These are phyloP conservation scores for Pleurozium schreberi DNA, from an alignment of 225 moss, liverwort and hornwort genomes.

Conservation along the genomic window DNA sequence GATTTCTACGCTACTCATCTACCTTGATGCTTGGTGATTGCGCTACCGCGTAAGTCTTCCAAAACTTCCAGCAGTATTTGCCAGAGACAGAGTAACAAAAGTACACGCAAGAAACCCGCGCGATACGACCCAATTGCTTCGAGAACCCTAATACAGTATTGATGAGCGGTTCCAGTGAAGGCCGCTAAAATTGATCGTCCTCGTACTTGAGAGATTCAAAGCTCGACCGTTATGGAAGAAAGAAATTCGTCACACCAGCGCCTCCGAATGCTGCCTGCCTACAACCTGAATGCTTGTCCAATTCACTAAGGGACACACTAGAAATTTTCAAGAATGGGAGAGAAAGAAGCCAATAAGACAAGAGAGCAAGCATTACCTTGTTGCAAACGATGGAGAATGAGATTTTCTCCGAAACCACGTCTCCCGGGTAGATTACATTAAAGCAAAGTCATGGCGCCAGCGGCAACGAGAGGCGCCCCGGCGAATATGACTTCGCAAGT, in stretches of 20 bases:
- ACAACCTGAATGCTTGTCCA: not conserved
- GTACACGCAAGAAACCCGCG: not conserved
- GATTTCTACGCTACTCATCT: not conserved
- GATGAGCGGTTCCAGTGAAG: not conserved
- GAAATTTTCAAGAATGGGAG: not conserved
- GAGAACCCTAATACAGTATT: not conserved
- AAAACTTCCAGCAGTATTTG: not conserved
- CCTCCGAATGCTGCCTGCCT: not conserved
- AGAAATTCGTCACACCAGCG: not conserved
- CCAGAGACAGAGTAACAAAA: not conserved
- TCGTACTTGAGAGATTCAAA: not conserved
- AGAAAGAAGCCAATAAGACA: not conserved
- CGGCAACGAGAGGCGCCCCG: not conserved
- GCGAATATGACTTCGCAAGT: not conserved
- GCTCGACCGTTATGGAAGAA: not conserved
- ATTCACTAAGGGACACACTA: not conserved
- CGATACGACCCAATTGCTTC: not conserved
- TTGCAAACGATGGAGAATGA: not conserved
- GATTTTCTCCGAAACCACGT: not conserved
- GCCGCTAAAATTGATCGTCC: not conserved
- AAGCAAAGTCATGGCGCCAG: not conserved
- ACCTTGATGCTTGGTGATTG: not conserved
- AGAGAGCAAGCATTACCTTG: not conserved
- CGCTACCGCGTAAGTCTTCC: not conserved
- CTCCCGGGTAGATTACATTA: not conserved